These are phyloP conservation scores for Colletotrichum godetiae DNA, from an alignment of 2,329 filamentous ascomycete genomes.

Conservation along the genomic window DNA sequence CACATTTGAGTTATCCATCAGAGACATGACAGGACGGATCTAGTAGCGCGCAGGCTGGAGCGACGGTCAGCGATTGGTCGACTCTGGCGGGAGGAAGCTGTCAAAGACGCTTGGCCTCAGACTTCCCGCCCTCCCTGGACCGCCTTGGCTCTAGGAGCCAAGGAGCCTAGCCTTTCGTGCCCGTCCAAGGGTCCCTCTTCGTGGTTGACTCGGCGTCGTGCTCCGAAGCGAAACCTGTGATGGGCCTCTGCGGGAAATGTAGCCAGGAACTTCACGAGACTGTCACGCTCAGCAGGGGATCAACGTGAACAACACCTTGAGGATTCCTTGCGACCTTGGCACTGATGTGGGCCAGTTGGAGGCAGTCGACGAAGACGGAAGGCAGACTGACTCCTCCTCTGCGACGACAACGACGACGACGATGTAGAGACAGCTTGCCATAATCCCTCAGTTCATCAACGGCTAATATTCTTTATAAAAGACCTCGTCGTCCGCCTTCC, in stretches of 20 bases:
- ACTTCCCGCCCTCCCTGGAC: slow-evolving; percentile 29
- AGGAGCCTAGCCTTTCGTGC: slow-evolving; percentile 5
- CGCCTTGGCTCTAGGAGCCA: slow-evolving; percentile 11
- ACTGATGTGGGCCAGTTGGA: not conserved
- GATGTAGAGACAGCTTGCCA: not conserved
- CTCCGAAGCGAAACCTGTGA: not conserved
- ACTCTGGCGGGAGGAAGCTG: slow-evolving; percentile 2
- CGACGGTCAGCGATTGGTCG: not conserved
- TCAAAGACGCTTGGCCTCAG: slow-evolving; percentile 23
- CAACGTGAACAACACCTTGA: slow-evolving; percentile 17
- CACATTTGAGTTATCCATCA: slow-evolving; percentile 15
- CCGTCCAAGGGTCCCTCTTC: not conserved
- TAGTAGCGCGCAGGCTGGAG: not conserved
- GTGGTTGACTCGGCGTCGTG: not conserved
- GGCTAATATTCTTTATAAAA: slow-evolving; percentile 26
- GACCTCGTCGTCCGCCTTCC: slow-evolving; percentile 4
- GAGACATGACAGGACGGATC: slow-evolving; percentile 18
- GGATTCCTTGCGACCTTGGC: slow-evolving; percentile 4
- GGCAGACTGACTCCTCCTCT: not conserved
- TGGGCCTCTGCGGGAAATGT: slow-evolving; percentile 7
- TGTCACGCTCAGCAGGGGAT: not conserved
- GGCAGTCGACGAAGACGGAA: slow-evolving; percentile 21
- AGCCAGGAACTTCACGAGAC: slow-evolving; percentile 1
- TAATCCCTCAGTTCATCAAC: not conserved
- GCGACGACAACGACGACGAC: not conserved